Conservation (phyloP, 2,329 filamentous ascomycete genomes). For the Exophiala spinifera region DNA sequence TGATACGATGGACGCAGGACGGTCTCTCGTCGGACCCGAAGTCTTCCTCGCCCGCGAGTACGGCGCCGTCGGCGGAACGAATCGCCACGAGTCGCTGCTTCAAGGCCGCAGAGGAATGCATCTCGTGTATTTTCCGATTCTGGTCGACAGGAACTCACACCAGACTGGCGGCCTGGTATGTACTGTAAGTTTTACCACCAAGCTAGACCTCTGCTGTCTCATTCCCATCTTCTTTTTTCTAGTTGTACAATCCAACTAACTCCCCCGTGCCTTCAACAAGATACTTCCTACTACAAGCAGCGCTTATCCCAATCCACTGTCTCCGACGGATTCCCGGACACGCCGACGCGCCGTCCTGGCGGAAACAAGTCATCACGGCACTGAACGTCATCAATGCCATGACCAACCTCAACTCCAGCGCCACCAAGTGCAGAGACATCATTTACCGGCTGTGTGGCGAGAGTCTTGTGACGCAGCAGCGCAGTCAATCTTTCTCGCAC, state of each 20-base stretch:
- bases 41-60: constrained; percentile 26
- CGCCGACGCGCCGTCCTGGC: constrained; percentile 32
- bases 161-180: constrained; percentile 45
- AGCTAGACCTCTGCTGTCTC: background rate
- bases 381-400: constrained; percentile 22
- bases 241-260: too few species aligned
- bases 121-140: constrained; percentile 42
- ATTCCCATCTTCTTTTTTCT: background rate
- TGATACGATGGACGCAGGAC: constrained; percentile 32
- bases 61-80: constrained; percentile 38
- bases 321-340: constrained; percentile 41
- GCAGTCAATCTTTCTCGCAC: too few species aligned
- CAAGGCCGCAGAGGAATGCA: constrained; percentile 41
- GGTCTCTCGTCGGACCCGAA: constrained; percentile 21
- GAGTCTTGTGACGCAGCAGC: background rate
- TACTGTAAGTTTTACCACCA: constrained; percentile 35
- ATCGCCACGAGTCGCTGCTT: constrained; percentile 41
- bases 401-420: constrained; percentile 22
- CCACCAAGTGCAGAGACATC: constrained; percentile 23
- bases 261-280: too few species aligned
- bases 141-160: constrained; percentile 41
- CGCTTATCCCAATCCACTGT: constrained; percentile 44
- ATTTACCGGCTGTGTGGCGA: constrained; percentile 23
- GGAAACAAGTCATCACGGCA: constrained; percentile 14
- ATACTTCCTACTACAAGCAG: constrained; percentile 48